Percentiles rank a stretch among this genome's conserved stretches.
Conservation (phyloP, 2,329 filamentous ascomycete species). For the Aspergillus pseudoterreus region DNA sequence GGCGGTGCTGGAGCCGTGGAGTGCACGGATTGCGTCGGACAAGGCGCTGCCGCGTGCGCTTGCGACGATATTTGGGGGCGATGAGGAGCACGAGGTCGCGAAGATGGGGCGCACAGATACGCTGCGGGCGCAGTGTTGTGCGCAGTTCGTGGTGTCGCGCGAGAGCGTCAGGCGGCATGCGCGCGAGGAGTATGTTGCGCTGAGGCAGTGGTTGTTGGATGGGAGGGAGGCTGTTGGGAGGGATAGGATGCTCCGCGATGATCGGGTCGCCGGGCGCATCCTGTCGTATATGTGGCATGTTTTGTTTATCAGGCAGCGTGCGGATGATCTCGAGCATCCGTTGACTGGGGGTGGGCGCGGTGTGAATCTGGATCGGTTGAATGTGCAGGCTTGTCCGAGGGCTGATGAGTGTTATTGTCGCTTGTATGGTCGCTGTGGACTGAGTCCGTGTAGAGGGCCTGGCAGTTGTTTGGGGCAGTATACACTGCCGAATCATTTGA, state of each 20-base stretch:
- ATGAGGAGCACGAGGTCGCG: constrained; percentile 26
- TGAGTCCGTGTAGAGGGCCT: constrained; percentile 25
- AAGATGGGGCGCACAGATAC: constrained; percentile 41
- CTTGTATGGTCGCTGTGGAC: constrained; percentile 40
- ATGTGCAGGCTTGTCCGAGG: constrained; percentile 34
- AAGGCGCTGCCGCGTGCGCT: constrained; percentile 34
- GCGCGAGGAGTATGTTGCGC: constrained; percentile 49
- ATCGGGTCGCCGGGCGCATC: constrained; percentile 44
- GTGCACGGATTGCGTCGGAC: constrained; percentile 40
- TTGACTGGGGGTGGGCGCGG: constrained; percentile 4
- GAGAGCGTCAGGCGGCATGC: constrained; percentile 48
- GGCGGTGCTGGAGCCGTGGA: constrained; percentile 41
- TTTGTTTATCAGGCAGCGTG: constrained; percentile 37
- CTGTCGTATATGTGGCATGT: constrained; percentile 51
- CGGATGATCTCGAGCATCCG: background rate
- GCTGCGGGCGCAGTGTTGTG: constrained; percentile 51
- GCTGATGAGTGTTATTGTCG: constrained; percentile 45
- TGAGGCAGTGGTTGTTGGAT: constrained; percentile 54
- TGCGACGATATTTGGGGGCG: constrained; percentile 30
- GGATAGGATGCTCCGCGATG: constrained; percentile 37
- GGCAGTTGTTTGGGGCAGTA: constrained; percentile 41
- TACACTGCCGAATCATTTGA: constrained; percentile 33
- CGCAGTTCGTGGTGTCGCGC: constrained; percentile 53
- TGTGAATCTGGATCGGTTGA: constrained; percentile 36
- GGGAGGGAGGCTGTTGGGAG: constrained; percentile 18